Conservation (phyloP, 164 flowering plant species). For the Dillenia turbinata region DNA sequence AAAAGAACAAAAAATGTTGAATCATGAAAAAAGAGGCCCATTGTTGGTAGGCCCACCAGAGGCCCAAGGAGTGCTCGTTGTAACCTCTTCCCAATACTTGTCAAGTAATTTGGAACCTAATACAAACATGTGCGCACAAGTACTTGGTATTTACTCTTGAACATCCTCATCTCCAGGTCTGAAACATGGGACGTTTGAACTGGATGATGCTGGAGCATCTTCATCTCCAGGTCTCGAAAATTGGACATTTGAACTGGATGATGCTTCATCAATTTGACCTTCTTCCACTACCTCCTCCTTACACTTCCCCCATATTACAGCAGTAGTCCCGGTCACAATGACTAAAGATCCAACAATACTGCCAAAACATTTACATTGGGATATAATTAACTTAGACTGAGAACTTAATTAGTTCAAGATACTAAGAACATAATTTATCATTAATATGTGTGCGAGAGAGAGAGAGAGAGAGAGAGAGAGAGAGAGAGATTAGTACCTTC, state of each 20-base stretch:
- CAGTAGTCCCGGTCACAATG: slow-evolving; percentile 28
- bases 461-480: too few species aligned
- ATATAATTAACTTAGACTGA: too few species aligned
- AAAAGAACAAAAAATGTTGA: too few species aligned
- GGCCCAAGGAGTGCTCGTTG: too few species aligned
- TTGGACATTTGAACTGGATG: slow-evolving; percentile 8
- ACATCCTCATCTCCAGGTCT: background rate
- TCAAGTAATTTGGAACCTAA: too few species aligned
- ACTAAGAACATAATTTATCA: background rate
- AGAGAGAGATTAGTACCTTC: slow-evolving; percentile 40
- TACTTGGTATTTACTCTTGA: too few species aligned
- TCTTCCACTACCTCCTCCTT: slow-evolving; percentile 14
- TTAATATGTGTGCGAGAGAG: too few species aligned
- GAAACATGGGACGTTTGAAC: slow-evolving; percentile 10
- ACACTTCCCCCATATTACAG: slow-evolving; percentile 36
- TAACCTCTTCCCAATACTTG: too few species aligned
- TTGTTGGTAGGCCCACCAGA: too few species aligned
- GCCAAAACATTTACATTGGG: background rate
- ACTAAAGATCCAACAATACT: slow-evolving; percentile 32
- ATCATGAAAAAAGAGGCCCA: too few species aligned
- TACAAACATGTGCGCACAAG: too few species aligned
- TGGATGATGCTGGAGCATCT: background rate
- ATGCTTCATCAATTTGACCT: background rate
- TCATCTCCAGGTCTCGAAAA: background rate
- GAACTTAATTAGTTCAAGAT: too few species aligned